Percentiles rank a stretch among this genome's conserved stretches.
phyloP scores from a whole-genome alignment of 768 basidiomycete genomes.

The Naganishia friedmannii region DNA sequence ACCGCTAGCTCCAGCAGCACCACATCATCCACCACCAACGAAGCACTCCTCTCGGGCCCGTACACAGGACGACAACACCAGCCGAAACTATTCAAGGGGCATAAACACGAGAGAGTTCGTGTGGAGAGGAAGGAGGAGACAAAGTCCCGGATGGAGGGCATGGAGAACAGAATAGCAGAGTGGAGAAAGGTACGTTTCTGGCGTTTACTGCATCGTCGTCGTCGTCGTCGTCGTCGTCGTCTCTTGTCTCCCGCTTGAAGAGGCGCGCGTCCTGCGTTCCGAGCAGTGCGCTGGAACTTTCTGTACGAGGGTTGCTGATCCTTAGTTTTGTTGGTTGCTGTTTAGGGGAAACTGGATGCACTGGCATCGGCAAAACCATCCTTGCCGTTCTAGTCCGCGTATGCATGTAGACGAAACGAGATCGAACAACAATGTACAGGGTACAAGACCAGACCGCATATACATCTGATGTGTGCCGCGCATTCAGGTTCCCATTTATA shows the following conservation, averaged over 20 bases:
- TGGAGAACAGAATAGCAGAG: constrained; percentile 45
- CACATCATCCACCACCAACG: background rate
- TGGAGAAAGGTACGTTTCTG: constrained; percentile 48
- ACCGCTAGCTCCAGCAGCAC: background rate
- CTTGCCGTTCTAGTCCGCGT: constrained; percentile 23
- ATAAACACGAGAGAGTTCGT: constrained; percentile 43
- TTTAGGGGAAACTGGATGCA: constrained; percentile 27
- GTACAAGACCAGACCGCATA: background rate
- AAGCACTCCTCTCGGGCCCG: constrained; percentile 17
- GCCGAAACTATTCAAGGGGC: constrained; percentile 43
- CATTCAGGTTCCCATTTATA: too few species aligned
- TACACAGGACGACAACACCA: constrained; percentile 36
- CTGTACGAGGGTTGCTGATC: too few species aligned
- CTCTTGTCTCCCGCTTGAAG: background rate
- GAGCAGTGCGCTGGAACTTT: too few species aligned
- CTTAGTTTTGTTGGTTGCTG: background rate
- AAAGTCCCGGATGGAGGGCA: constrained; percentile 41
- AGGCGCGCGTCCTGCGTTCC: too few species aligned
- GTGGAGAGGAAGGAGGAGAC: constrained; percentile 38
- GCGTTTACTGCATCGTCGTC: too few species aligned
- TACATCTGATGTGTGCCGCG: background rate
- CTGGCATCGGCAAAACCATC: constrained; percentile 22
- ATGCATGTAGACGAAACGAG: too few species aligned
- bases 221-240: too few species aligned
- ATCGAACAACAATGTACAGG: background rate